Conservation (phyloP, 192 early-diverging fungal species). For the Radiomyces spectabilis region DNA sequence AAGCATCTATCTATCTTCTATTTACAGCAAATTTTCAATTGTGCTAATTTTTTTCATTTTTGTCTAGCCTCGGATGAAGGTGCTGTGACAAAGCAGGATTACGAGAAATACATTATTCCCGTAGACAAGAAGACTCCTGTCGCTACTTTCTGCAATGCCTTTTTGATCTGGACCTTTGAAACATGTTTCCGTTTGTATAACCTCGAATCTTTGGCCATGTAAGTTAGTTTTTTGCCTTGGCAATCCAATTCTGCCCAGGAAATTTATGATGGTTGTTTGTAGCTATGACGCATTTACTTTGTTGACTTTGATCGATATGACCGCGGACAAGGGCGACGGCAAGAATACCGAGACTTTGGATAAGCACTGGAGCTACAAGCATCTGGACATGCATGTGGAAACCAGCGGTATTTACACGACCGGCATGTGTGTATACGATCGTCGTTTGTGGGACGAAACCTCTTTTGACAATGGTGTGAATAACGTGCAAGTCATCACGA, state of each 20-base stretch:
- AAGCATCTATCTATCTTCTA: no score
- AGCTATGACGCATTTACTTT: slow-evolving; percentile 33
- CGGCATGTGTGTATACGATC: slow-evolving; percentile 30
- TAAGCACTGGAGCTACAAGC: slow-evolving; percentile 26
- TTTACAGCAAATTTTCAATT: neutral
- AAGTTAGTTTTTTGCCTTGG: slow-evolving; percentile 9
- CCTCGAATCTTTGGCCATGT: slow-evolving; percentile 4
- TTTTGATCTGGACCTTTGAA: slow-evolving; percentile 17
- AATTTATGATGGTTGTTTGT: slow-evolving; percentile 5
- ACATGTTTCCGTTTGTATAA: slow-evolving; percentile 12
- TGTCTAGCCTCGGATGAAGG: slow-evolving; percentile 6
- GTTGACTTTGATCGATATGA: slow-evolving; percentile 29
- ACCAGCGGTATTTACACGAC: slow-evolving; percentile 29
- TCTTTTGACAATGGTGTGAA: neutral
- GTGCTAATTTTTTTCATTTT: neutral
- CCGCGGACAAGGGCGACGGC: slow-evolving; percentile 14
- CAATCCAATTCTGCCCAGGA: slow-evolving; percentile 19
- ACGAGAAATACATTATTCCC: slow-evolving; percentile 8
- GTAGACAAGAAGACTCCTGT: neutral
- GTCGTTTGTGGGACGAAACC: neutral
- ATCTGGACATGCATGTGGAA: slow-evolving; percentile 38
- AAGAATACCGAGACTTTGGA: slow-evolving; percentile 1
- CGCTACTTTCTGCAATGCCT: neutral
- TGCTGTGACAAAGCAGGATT: neutral
- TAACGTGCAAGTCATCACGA: slow-evolving; percentile 12